Evolutionary conservation across 164 flowering plant genomes (phyloP).

Genomic region (Stephania cephalantha): DNA sequence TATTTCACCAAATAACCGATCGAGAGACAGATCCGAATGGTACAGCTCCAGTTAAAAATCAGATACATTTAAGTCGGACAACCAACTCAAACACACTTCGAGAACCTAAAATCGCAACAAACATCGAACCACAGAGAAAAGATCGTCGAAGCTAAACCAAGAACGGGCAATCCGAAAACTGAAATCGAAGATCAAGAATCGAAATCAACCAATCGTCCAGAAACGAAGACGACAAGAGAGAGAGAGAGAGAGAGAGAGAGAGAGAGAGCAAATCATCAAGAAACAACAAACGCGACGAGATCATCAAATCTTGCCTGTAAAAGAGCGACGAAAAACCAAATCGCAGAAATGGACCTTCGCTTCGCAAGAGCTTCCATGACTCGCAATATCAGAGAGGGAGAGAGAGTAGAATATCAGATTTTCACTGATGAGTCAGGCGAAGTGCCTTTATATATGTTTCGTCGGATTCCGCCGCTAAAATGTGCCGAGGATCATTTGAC

Average conservation of each 20-base stretch:
- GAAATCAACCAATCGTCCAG: neutral
- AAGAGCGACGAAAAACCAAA: conserved; percentile 1
- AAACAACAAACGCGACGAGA: neutral
- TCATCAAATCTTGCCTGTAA: conserved; percentile 8
- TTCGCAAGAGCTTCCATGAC: conserved; percentile 12
- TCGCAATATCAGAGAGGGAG: neutral
- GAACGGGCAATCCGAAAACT: neutral
- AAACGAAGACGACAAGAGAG: neutral
- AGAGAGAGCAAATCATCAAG: neutral
- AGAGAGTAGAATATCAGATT: no score
- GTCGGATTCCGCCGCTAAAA: neutral
- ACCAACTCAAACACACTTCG: neutral
- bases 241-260: neutral
- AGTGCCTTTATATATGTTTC: conserved; percentile 1
- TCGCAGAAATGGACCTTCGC: neutral
- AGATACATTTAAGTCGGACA: neutral
- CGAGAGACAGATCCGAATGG: neutral
- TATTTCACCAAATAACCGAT: neutral
- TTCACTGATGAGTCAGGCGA: no score
- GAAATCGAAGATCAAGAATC: neutral
- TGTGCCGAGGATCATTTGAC: neutral
- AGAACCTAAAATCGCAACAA: neutral
- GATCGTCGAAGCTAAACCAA: neutral
- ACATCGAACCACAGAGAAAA: neutral
- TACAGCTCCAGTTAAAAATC: neutral